Conservation (phyloP, 2,329 filamentous ascomycete species). For the Colletotrichum simmondsii region DNA sequence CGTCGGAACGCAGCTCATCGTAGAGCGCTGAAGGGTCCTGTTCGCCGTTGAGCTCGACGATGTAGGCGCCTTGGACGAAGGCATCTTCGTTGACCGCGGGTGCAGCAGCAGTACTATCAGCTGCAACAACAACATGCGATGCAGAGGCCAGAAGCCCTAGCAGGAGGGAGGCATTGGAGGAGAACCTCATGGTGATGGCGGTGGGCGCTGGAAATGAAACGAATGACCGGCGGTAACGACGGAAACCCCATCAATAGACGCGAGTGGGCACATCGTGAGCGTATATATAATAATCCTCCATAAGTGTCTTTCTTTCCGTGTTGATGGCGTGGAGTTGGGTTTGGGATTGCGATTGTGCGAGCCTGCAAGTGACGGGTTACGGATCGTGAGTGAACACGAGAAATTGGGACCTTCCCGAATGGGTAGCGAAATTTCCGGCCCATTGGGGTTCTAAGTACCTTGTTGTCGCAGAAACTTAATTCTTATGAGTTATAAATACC, state of each 20-base stretch:
- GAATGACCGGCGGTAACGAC: slow-evolving; percentile 12
- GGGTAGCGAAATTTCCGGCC: slow-evolving; percentile 8
- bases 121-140: neutral
- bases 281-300: neutral
- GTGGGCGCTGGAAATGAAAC: slow-evolving; percentile 13
- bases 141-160: slow-evolving; percentile 16
- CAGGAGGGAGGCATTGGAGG: slow-evolving; percentile 3
- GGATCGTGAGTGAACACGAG: slow-evolving; percentile 17
- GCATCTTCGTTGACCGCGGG: slow-evolving; percentile 4
- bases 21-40: slow-evolving; percentile 34
- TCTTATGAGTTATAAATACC: too few relatives aligned
- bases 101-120: neutral
- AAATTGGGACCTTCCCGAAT: slow-evolving; percentile 28
- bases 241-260: too few relatives aligned
- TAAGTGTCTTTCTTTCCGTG: too few relatives aligned
- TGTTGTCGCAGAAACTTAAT: too few relatives aligned
- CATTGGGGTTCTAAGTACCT: neutral
- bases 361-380: neutral
- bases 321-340: neutral
- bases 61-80: slow-evolving; percentile 39
- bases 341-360: neutral
- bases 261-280: neutral
- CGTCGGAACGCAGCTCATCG: slow-evolving; percentile 32
- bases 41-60: slow-evolving; percentile 39
- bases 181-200: slow-evolving; percentile 21